Percentiles rank a stretch among this genome's conserved stretches.
Evolutionary conservation across 495 filamentous ascomycete genomes (phyloP).

Genomic region (Aspergillus leporis): DNA sequence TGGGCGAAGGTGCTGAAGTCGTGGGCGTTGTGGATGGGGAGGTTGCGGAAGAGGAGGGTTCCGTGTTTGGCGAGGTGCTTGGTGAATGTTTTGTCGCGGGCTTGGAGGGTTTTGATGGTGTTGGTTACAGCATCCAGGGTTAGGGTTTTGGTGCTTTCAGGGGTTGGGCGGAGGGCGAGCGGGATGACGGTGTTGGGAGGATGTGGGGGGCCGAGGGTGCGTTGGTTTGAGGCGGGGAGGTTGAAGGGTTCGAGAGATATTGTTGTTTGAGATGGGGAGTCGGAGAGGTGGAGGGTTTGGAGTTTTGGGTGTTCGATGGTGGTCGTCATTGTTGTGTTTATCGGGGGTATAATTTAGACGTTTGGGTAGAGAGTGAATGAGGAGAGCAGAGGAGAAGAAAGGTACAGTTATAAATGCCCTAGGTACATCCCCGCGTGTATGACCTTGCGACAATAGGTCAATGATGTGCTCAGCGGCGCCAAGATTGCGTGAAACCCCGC

Average conservation of each 20-base stretch:
- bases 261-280: slow-evolving; percentile 3
- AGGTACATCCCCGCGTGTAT: neutral
- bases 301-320: slow-evolving; percentile 5
- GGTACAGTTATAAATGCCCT: neutral
- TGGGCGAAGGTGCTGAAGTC: slow-evolving; percentile 55
- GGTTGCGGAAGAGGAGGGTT: slow-evolving; percentile 33
- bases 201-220: slow-evolving; percentile 40
- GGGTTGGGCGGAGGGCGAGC: slow-evolving; percentile 40
- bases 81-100: slow-evolving; percentile 47
- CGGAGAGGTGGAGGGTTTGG: neutral
- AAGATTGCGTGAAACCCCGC: slow-evolving; percentile 6
- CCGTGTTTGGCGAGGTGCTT: slow-evolving; percentile 57
- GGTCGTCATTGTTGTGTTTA: slow-evolving; percentile 13
- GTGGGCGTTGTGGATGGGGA: slow-evolving; percentile 33
- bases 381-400: neutral
- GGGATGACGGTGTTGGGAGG: slow-evolving; percentile 40
- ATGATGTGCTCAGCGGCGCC: slow-evolving; percentile 17
- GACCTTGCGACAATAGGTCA: neutral
- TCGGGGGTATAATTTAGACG: neutral
- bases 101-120: slow-evolving; percentile 51
- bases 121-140: slow-evolving; percentile 34
- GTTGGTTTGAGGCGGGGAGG: slow-evolving; percentile 59
- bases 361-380: neutral
- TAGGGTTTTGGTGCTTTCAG: neutral
- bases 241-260: slow-evolving; percentile 65